Conservation (phyloP, 768 basidiomycete species). For the Paxillus rubicundulus region DNA sequence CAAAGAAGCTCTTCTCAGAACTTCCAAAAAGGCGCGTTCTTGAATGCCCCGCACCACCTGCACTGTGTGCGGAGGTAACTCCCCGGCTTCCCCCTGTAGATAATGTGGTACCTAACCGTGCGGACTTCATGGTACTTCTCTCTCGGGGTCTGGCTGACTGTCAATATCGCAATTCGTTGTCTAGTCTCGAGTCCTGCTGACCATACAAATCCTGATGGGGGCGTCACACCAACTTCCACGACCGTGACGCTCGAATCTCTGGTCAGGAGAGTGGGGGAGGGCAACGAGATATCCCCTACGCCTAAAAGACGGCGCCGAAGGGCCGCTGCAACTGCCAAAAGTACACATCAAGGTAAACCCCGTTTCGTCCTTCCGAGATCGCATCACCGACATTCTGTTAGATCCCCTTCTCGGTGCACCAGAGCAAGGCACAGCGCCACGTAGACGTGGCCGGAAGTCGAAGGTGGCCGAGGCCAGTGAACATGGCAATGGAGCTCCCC, state of each 20-base stretch:
- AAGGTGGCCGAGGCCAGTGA: not conserved
- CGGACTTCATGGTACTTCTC: not conserved
- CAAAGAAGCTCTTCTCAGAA: slow-evolving; percentile 54
- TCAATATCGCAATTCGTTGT: not conserved
- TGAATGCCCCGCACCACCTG: not conserved
- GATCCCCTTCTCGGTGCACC: not conserved
- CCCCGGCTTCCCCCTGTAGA: not conserved
- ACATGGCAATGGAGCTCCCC: not conserved
- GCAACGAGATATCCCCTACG: not conserved
- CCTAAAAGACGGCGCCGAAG: not conserved
- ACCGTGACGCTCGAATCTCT: not conserved
- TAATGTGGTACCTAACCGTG: not conserved
- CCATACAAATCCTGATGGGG: not conserved
- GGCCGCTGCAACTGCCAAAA: not conserved
- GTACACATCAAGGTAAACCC: not conserved
- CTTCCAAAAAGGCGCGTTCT: slow-evolving; percentile 48
- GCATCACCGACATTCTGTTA: not conserved
- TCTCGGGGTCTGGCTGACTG: not conserved
- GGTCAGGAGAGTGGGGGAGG: not conserved
- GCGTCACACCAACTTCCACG: not conserved
- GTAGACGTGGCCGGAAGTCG: slow-evolving; percentile 20
- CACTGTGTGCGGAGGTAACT: not conserved
- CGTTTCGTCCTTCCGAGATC: not conserved
- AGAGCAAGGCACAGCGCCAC: not conserved
- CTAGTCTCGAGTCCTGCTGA: not conserved